Base-by-base conservation (phyloP, 768 basidiomycete species). In the Lyophyllum shimeji region DNA sequence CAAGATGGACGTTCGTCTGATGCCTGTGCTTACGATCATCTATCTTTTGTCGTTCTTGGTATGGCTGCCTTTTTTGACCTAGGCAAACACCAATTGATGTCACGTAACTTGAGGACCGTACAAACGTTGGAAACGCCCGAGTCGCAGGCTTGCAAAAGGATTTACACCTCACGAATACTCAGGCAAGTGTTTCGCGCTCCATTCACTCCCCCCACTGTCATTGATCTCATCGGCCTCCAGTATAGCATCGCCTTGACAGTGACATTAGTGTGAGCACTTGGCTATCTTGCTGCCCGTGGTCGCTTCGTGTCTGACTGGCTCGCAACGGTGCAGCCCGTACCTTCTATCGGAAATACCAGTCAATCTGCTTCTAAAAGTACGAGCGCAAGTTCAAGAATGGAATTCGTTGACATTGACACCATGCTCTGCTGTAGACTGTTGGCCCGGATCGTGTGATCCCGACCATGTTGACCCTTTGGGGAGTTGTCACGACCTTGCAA, bases 311-410 rank as follows among this genome's bases (percentile, higher is more conserved):
- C 34, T 37, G 15, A 37, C 15, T 11, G 3, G 34, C 34, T 17
- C 34, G 12, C 15, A 12, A 6, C 15, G 29, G 9, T 29, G 8
- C 15, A 37, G 34, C 15, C 82, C 83, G 0, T 86, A 85, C 50
- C 83, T 85, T 50, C 65, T 70, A 3, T 78, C 82, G 5, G 85
- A 87, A 59, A 68, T 87, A 15, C 85, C 85, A 6, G 81, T 84
- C 0, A 86, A 85, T 63, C 67, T 86, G 29, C 60, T 84, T 24
- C 75, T 86, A 27, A 84, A 83, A 71, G 79, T 78, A 34, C 4
- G 71, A 37, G 12, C 29, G 15, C 3, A 37, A 8, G 11, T 8
- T 17, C 34, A 3, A 6, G 34, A 37, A 37, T 37, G 15, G 15
- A 12, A 60, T 17, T 39, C 34, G 12, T n/a, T n/a, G n/a, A n/a